Conservation (phyloP, 1,139 yeast species). For the Sugiyamaella japonica region DNA sequence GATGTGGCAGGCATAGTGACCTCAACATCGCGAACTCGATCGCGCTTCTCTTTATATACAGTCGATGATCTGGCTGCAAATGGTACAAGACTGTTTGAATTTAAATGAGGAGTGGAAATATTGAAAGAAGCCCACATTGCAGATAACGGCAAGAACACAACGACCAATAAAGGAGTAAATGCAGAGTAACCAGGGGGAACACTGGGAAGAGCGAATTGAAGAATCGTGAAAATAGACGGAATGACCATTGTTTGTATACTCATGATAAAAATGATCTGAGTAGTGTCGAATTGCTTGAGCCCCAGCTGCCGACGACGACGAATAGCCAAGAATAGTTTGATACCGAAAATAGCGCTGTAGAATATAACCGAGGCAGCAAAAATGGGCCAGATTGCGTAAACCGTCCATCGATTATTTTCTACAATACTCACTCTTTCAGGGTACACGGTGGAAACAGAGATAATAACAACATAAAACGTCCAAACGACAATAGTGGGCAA, state of each 20-base stretch:
- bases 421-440: slow-evolving; percentile 21
- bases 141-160: slow-evolving; percentile 74
- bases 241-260: slow-evolving; percentile 76
- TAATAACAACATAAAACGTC: slow-evolving; percentile 47
- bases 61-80: background rate
- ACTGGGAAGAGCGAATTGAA: slow-evolving; percentile 40
- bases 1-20: background rate
- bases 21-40: background rate
- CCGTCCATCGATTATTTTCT: slow-evolving; percentile 29
- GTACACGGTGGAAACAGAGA: slow-evolving; percentile 38
- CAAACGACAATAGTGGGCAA: slow-evolving; percentile 49
- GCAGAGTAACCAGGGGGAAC: slow-evolving; percentile 21
- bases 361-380: slow-evolving; percentile 69
- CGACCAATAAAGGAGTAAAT: slow-evolving; percentile 49
- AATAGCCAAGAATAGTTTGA: slow-evolving; percentile 66
- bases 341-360: slow-evolving; percentile 57
- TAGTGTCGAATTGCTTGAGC: slow-evolving; percentile 73
- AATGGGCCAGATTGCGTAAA: slow-evolving; percentile 48
- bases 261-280: slow-evolving; percentile 79
- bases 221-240: slow-evolving; percentile 68
- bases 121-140: slow-evolving; percentile 72
- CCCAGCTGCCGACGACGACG: slow-evolving; percentile 74
- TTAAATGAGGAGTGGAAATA: slow-evolving; percentile 11
- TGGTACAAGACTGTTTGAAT: slow-evolving; percentile 2
- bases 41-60: background rate